phyloP scores from a whole-genome alignment of 352 stramenopile genomes.

The Phytophthora chlamydospora region DNA sequence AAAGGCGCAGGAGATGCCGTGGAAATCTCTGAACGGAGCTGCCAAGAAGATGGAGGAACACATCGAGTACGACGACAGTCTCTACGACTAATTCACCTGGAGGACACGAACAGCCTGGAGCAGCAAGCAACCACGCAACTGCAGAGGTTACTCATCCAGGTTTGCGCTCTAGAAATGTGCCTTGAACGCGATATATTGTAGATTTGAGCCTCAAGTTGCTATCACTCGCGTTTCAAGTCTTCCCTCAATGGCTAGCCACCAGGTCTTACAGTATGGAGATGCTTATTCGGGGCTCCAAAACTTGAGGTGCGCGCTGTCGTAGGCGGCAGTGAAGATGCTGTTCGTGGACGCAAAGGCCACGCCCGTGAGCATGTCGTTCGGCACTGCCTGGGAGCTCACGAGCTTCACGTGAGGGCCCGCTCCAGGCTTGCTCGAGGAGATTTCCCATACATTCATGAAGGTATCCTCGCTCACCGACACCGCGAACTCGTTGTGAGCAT shows the following conservation, averaged over 20 bases:
- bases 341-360: constrained; percentile 58
- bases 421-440: constrained; percentile 26
- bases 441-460: constrained; percentile 83
- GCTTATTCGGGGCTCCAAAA: constrained; percentile 66
- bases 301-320: constrained; percentile 76
- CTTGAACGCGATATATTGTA: constrained; percentile 35
- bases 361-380: constrained; percentile 69
- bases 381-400: constrained; percentile 61
- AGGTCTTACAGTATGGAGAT: background rate
- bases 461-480: constrained; percentile 79
- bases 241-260: background rate
- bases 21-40: constrained; percentile 84
- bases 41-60: constrained; percentile 85
- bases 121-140: background rate
- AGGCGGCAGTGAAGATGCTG: constrained; percentile 60
- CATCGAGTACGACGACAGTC: constrained; percentile 85
- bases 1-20: constrained; percentile 62
- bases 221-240: constrained; percentile 10
- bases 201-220: constrained; percentile 18
- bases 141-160: background rate
- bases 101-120: background rate
- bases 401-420: constrained; percentile 45
- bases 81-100: constrained; percentile 64
- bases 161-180: constrained; percentile 5
- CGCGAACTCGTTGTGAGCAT: constrained; percentile 52